Base-by-base conservation (phyloP, 2,329 filamentous ascomycete genomes). In the Grosmannia serpens region DNA sequence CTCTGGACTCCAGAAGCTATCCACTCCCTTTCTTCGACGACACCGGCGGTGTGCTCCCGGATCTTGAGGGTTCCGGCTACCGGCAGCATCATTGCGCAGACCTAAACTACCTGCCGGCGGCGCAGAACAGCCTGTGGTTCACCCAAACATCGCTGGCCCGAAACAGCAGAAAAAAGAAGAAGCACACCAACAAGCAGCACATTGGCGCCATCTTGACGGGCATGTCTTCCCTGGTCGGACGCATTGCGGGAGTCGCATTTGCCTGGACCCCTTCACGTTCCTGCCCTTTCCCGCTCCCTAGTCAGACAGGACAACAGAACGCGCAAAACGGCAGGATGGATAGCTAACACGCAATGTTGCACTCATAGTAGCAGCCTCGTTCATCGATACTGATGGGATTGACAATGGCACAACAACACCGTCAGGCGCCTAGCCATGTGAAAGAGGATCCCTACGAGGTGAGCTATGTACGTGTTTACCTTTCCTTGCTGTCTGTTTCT, bases 321-420 rank as follows among this genome's bases (percentile, higher is more conserved):
- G 35, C 26, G 17, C 8, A 6, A 7, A 7, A 9, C 4, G 8
- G 20, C 22, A 38, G 53, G 41, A 24, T 15, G 8, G 53, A 24
- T 17, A 26, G 38, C 58, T 62, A 53, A 62, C 59, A 46, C 33
- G 4, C 29, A 10, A 8, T 44, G 7, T n/a, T 24, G 8, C n/a
- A 31, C 22, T n/a, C 20, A 29, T 20, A 60, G 60, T 49, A 55
- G 33, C 49, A 17, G 38, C 59, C 55, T 58, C 44, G n/a, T 33
- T 46, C 31, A 33, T 20, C 33, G 35, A 27, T n/a, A 46, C 56
- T 59, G 33, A 75, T 75, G 73, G 70, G 73, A 67, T 71, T 73
- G 66, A 72, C 72, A 65, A 77, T 77, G 74, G 72, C 72, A 63
- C 73, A 74, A 64, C 73, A 74, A 64, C 73, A 74, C 63, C 72